Evolutionary conservation across 2,329 filamentous ascomycete species (phyloP), one percentile per base, ranked within the genome.

Genomic region (Trichoderma brevicompactum): DNA sequence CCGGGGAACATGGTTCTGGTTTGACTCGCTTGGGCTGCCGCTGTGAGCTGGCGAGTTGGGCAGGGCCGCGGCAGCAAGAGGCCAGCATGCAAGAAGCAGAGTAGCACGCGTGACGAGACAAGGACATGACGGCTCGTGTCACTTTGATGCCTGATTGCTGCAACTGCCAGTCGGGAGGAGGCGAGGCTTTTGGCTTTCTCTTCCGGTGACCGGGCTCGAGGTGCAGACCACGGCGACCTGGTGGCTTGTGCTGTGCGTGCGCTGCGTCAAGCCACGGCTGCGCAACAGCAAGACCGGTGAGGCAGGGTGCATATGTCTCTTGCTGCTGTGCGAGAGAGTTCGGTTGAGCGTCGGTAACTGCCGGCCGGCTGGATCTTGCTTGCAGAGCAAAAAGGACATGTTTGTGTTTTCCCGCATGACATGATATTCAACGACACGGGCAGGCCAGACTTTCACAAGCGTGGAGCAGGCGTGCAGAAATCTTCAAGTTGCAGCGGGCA

Each of bases 121-220:
- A 46, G 32, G 55, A 13, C 38, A 28, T 43, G 32, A 48, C 12
- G 40, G 55, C 49, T 63, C 60, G 60, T 63, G 60, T 63, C 60
- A 63, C 60, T 34, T 46, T 63, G 60, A 54, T 63, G 60, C 60
- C 60, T 63, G 60, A 63, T 54, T 63, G 12, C 60, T 23, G 48
- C 48, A 32, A 41, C 55, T 23, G 60, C 34, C n/a, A 36, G 38
- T 32, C 17, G 46, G 54, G 7, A 41, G 32, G 34, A 32, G 38
- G 17, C 19, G 59, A 36, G 28, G 48, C 40, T 36, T 62, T 62
- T 48, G 56, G 19, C 49, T 23, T 41, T 50, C n/a, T 7, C 52
- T 43, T 40, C 46, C 36, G 38, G 36, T 34, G 46, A 50, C 58
- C 19, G 41, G 58, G 46, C 41, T 46, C n/a, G 7, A 9, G 48